phyloP scores from a whole-genome alignment of 1,284 basidiomycete genomes.

The Ceratobasidium sp. region DNA sequence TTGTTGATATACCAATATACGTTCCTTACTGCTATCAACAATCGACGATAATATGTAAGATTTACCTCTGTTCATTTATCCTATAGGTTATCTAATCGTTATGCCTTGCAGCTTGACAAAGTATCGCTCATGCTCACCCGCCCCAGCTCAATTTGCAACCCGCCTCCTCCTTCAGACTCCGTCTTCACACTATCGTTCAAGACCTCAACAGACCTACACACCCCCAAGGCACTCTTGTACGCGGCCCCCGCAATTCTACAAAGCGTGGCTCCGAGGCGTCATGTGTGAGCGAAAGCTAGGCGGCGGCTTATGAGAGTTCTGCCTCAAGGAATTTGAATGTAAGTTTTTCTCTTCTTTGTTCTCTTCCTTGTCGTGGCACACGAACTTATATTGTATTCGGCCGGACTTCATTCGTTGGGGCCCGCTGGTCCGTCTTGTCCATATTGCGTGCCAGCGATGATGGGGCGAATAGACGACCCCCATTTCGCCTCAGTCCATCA shows the following conservation, averaged over 20 bases:
- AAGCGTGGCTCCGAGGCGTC: constrained; percentile 84
- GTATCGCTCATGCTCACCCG: constrained; percentile 34
- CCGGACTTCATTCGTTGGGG: too few relatives aligned
- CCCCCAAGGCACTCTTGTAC: constrained; percentile 78
- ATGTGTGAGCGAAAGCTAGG: constrained; percentile 80
- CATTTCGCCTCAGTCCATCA: too few relatives aligned
- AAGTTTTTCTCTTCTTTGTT: constrained; percentile 54
- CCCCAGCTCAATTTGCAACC: constrained; percentile 16
- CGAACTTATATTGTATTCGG: too few relatives aligned
- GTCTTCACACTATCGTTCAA: constrained; percentile 81
- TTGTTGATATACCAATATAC: constrained; percentile 73
- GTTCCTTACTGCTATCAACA: constrained; percentile 78
- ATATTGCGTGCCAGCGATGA: too few relatives aligned
- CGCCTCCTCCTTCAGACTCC: constrained; percentile 51
- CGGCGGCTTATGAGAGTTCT: constrained; percentile 76
- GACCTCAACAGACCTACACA: constrained; percentile 74
- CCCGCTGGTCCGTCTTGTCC: too few relatives aligned
- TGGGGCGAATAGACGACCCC: too few relatives aligned
- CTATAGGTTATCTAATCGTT: too few relatives aligned
- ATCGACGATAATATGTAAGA: constrained; percentile 79
- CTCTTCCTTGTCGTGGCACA: too few relatives aligned
- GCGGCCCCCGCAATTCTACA: constrained; percentile 82
- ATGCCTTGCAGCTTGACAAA: constrained; percentile 20
- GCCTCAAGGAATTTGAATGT: constrained; percentile 84
- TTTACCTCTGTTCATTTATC: too few relatives aligned